Evolutionary conservation across 148 eudicot species (phyloP).

Genomic region (Agrostemma githago): DNA sequence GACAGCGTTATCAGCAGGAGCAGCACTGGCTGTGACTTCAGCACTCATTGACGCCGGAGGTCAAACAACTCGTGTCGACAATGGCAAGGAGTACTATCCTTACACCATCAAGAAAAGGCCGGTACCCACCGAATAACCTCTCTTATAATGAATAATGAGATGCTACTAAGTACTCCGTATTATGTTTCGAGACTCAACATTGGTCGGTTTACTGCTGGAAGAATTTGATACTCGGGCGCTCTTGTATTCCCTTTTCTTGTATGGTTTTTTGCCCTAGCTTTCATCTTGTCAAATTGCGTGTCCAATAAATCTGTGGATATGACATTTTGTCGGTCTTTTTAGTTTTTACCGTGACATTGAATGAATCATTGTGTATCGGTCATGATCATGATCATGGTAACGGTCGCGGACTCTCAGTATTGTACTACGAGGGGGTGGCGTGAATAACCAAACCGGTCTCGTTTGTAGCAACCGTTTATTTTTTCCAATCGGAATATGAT

Average conservation of each 20-base stretch:
- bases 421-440: too few species aligned
- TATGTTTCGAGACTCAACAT: constrained; percentile 2
- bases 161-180: too few species aligned
- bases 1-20: constrained; percentile 76
- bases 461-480: too few species aligned
- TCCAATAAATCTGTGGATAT: constrained; percentile 19
- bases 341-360: too few species aligned
- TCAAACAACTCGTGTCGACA: constrained; percentile 71
- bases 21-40: constrained; percentile 80
- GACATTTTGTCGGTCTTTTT: not conserved
- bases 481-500: too few species aligned
- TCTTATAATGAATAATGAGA: not conserved
- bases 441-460: too few species aligned
- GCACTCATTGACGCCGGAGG: constrained; percentile 69
- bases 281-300: constrained; percentile 8
- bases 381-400: too few species aligned
- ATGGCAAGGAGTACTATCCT: constrained; percentile 83
- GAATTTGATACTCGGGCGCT: constrained; percentile 8
- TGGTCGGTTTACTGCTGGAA: not conserved
- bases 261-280: constrained; percentile 2
- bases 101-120: constrained; percentile 78
- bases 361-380: too few species aligned
- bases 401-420: too few species aligned
- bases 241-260: constrained; percentile 13
- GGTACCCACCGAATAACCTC: constrained; percentile 29